These are phyloP conservation scores for Pharus latifolius DNA, from an alignment of 176 grass and related monocot genomes.

Conservation along the genomic window DNA sequence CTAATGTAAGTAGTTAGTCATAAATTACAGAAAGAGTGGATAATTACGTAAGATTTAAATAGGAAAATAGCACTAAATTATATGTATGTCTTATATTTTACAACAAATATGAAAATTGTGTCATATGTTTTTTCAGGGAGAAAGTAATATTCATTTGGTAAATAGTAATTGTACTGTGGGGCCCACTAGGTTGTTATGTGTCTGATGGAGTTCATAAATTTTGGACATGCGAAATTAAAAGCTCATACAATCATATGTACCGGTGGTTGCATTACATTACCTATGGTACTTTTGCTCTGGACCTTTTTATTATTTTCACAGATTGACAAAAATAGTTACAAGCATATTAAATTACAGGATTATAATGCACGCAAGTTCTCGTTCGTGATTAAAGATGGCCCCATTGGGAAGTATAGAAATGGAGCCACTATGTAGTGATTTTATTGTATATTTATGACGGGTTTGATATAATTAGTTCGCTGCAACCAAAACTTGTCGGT, in stretches of 20 bases:
- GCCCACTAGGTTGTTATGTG: conserved; percentile 20
- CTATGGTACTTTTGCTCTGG: background rate
- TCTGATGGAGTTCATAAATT: conserved; percentile 38
- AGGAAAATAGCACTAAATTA: no score
- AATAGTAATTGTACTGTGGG: conserved; percentile 10
- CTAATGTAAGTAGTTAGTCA: no score
- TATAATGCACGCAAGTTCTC: conserved; percentile 7
- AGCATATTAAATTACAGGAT: background rate
- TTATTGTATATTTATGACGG: conserved; percentile 19
- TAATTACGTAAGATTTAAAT: no score
- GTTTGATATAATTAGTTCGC: conserved; percentile 14
- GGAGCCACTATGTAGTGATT: background rate
- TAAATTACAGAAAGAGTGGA: no score
- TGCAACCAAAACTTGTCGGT: conserved; percentile 17
- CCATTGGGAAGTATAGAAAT: background rate
- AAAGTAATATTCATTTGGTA: background rate
- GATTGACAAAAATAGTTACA: background rate
- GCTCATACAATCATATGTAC: conserved; percentile 18
- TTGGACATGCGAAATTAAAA: conserved; percentile 2
- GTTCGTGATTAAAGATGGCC: no score
- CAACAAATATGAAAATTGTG: no score
- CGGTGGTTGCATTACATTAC: conserved; percentile 1
- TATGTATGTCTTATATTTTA: no score
- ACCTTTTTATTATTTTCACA: background rate
- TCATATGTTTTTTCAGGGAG: no score